Percentiles rank a stretch among this genome's conserved stretches.
phyloP scores from a whole-genome alignment of 331 rosid genomes.

The Arachis monticola region DNA sequence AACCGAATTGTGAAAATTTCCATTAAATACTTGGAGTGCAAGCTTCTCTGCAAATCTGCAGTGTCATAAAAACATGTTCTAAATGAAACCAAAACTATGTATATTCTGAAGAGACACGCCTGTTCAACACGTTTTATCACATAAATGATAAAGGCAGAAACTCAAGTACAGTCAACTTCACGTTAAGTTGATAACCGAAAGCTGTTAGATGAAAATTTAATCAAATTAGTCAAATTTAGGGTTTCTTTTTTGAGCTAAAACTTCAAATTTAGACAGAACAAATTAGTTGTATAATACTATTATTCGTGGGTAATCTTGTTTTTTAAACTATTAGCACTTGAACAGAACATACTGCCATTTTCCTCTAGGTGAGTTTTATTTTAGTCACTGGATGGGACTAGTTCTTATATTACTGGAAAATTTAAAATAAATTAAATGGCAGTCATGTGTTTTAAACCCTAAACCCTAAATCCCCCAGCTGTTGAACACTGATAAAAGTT shows the following conservation, averaged over 20 bases:
- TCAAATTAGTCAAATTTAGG: neutral
- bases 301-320: neutral
- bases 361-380: neutral
- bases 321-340: conserved; percentile 18
- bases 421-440: conserved; percentile 6
- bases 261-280: neutral
- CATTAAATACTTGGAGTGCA: conserved; percentile 73
- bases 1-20: conserved; percentile 84
- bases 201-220: too few species aligned
- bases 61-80: conserved; percentile 12
- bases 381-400: neutral
- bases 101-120: conserved; percentile 9
- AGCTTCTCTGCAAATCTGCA: conserved; percentile 81
- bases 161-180: too few species aligned
- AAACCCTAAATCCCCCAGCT: neutral
- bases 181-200: too few species aligned
- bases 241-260: conserved; percentile 33
- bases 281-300: neutral
- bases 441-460: neutral
- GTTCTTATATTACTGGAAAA: conserved; percentile 11
- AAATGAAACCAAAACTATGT: conserved; percentile 20
- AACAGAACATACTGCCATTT: conserved; percentile 7
- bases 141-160: neutral
- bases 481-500: neutral
- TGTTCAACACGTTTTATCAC: neutral